phyloP scores from a whole-genome alignment of 257 asterid species.

The Lithospermum erythrorhizon region DNA sequence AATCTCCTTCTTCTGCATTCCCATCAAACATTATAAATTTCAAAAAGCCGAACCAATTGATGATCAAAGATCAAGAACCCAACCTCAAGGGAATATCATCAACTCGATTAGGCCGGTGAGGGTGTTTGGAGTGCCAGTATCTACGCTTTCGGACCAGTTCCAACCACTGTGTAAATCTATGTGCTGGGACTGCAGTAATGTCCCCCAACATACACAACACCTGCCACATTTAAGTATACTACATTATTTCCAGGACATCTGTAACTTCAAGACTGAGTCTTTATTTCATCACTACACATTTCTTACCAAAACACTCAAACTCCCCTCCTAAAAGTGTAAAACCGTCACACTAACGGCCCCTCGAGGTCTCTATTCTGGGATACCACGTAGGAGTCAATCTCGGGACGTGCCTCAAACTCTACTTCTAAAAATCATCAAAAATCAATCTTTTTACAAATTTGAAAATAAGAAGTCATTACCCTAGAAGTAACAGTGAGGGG shows the following conservation, averaged over 20 bases:
- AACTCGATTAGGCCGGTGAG: slow-evolving; percentile 43
- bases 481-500: slow-evolving; percentile 95
- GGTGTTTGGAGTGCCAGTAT: slow-evolving; percentile 83
- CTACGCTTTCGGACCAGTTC: slow-evolving; percentile 92
- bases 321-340: too few species aligned
- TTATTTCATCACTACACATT: background rate
- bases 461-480: slow-evolving; percentile 23
- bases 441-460: slow-evolving; percentile 3
- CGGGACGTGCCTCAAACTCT: too few species aligned
- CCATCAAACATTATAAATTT: too few species aligned
- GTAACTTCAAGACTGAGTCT: background rate
- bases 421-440: slow-evolving; percentile 1
- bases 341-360: too few species aligned
- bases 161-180: slow-evolving; percentile 92
- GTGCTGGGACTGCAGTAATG: slow-evolving; percentile 86
- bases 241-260: background rate
- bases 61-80: slow-evolving; percentile 2
- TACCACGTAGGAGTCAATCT: too few species aligned
- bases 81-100: slow-evolving; percentile 75
- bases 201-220: slow-evolving; percentile 98
- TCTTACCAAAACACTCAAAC: background rate
- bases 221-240: slow-evolving; percentile 23
- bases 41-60: background rate
- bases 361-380: too few species aligned
- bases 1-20: background rate